Conservation (phyloP, 177 flowering plant species). For the Vitis hybrid region DNA sequence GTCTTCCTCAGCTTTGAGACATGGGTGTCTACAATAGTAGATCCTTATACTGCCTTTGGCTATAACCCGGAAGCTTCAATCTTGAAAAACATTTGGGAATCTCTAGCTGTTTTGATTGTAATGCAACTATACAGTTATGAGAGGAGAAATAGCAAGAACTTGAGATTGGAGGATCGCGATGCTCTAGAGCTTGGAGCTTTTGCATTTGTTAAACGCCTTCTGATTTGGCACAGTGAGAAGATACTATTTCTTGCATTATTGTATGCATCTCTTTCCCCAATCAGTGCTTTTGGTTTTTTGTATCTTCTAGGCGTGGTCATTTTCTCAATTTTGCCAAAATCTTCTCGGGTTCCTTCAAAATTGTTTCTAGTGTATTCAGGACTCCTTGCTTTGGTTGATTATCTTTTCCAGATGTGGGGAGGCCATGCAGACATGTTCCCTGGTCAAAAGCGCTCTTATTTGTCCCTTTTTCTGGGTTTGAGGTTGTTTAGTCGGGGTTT, state of each 20-base stretch:
- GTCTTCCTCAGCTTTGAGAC: conserved; percentile 63
- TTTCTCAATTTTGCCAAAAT: conserved; percentile 72
- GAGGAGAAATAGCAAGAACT: conserved; percentile 77
- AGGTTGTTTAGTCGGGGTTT: conserved; percentile 62
- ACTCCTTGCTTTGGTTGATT: conserved; percentile 63
- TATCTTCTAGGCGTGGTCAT: conserved; percentile 77
- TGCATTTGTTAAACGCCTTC: conserved; percentile 65
- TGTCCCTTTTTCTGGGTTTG: conserved; percentile 68
- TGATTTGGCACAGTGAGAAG: conserved; percentile 91
- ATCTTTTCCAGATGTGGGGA: conserved; percentile 96
- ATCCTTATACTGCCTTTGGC: conserved; percentile 56
- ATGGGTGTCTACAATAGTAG: conserved; percentile 61
- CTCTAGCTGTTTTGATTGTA: conserved; percentile 87
- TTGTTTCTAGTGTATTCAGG: conserved; percentile 75
- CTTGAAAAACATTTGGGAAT: conserved; percentile 79
- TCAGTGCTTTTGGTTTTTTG: conserved; percentile 81
- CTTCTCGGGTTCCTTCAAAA: conserved; percentile 81
- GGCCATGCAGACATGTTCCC: conserved; percentile 85
- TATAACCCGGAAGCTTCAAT: conserved; percentile 67
- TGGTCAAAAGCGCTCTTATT: conserved; percentile 62
- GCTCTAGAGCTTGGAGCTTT: conserved; percentile 45
- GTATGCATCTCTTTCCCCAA: conserved; percentile 85
- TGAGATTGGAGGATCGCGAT: conserved; percentile 27
- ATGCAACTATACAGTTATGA: conserved; percentile 99
- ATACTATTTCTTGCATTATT: conserved; percentile 66